Conservation (phyloP, 768 basidiomycete species). For the Amanita thiersii region DNA sequence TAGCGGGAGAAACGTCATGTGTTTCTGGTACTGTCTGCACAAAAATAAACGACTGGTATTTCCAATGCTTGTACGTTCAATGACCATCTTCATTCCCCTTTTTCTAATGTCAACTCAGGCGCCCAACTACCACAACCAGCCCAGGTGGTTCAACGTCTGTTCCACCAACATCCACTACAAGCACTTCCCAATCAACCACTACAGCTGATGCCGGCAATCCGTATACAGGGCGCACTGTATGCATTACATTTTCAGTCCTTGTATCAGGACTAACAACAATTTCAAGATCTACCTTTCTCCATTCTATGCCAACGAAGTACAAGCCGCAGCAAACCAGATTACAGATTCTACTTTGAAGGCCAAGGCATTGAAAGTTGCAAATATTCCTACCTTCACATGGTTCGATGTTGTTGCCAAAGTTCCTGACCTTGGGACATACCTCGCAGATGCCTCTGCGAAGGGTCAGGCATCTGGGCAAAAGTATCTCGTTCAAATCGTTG, state of each 20-base stretch:
- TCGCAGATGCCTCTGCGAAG: conserved; percentile 42
- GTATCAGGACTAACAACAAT: conserved; percentile 1
- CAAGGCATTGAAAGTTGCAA: conserved; percentile 44
- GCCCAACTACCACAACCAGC: conserved; percentile 13
- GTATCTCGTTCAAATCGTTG: conserved; percentile 42
- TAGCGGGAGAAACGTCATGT: conserved; percentile 32
- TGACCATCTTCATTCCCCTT: not conserved
- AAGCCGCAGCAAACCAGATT: conserved; percentile 39
- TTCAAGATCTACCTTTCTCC: conserved; percentile 42
- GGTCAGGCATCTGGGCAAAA: conserved; percentile 37
- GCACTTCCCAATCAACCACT: conserved; percentile 16
- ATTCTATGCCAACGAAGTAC: conserved; percentile 48
- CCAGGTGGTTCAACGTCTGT: conserved; percentile 11
- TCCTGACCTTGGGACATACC: conserved; percentile 45
- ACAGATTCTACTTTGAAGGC: conserved; percentile 39
- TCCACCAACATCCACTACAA: conserved; percentile 13
- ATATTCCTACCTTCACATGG: conserved; percentile 58
- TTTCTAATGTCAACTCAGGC: conserved; percentile 9
- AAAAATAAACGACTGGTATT: conserved; percentile 28
- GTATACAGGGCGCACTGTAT: conserved; percentile 38
- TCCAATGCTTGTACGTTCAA: conserved; percentile 30
- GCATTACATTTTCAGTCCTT: not conserved
- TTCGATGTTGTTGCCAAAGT: conserved; percentile 51
- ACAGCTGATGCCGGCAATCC: conserved; percentile 38
- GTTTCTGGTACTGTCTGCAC: conserved; percentile 27